phyloP scores from a whole-genome alignment of 2,329 filamentous ascomycete species.

The Rugonectria rugulosa region DNA sequence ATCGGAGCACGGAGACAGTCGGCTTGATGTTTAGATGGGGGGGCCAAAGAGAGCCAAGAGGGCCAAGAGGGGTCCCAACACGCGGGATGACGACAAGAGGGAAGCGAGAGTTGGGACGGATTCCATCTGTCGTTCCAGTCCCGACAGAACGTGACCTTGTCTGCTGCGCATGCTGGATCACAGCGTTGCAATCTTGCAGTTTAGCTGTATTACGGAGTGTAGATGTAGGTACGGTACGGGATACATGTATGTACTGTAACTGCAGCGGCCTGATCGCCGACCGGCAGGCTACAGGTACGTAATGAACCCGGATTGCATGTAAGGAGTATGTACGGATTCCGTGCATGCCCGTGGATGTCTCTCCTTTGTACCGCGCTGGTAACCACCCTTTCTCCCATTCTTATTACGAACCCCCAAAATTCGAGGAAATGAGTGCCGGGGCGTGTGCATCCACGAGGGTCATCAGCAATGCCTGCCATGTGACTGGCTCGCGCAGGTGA shows the following conservation, averaged over 20 bases:
- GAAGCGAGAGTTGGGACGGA: not conserved
- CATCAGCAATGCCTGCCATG: slow-evolving; percentile 9
- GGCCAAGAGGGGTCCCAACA: not conserved
- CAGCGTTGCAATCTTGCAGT: no score
- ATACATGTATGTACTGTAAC: not conserved
- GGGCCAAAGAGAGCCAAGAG: no score
- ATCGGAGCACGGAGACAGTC: slow-evolving; percentile 9
- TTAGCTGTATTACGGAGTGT: no score
- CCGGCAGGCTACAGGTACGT: no score
- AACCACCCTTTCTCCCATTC: not conserved
- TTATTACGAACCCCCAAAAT: not conserved
- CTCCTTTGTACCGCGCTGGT: not conserved
- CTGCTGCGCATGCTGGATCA: no score
- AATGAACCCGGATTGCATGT: no score
- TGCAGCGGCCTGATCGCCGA: no score
- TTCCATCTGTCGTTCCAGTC: not conserved
- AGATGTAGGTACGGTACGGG: no score
- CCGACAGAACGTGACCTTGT: slow-evolving; percentile 9
- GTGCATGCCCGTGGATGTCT: not conserved
- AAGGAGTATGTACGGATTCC: no score
- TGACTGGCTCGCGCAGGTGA: slow-evolving; percentile 6
- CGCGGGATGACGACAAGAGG: slow-evolving; percentile 16
- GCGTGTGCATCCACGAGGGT: slow-evolving; percentile 1
- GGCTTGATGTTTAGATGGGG: no score
- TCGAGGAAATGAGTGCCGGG: slow-evolving; percentile 2